Evolutionary conservation across 768 basidiomycete species (phyloP), one percentile per base, ranked within the genome.

Genomic region (Lactarius deliciosus): DNA sequence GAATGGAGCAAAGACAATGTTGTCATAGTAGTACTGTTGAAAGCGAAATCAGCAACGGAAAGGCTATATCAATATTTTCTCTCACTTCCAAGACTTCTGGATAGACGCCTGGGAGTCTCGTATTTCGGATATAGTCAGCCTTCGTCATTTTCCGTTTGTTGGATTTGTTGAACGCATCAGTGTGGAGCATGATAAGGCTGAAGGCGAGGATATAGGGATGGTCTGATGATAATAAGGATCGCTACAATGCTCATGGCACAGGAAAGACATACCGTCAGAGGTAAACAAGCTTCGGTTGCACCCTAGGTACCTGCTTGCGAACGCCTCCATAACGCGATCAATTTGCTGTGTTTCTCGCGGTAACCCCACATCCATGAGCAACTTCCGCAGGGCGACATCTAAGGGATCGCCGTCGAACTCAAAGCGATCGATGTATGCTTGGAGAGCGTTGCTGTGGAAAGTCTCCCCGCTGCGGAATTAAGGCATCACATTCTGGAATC

Each of bases 91-190:
- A 81, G 32, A 97, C 85, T 73, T 95, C 89, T 4, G 87, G 81
- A 25, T 86, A 80, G 43, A 96, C 83, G 3, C 96, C 95, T 9
- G 94, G 91, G 66, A 98, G 82, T 45, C 84, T 81, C 0, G 96
- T 96, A 72, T 99, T 99, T 79, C 87, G 91, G 72, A 98, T 81
- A 74, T 98, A 99, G 74, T 96, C 96, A 1, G 86, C 82, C 76
- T 96, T 98, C 43, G 90, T 86, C 97, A 99, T 99, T 79, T 98
- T 98, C 61, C 87, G 89, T 79, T 91, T 98, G 79, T 98, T 98
- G 69, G 92, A 93, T 77, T 90, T 92, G 78, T 99, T 99, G 82
- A 98, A 98, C 6, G 90, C 92, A 74, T 99, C 97, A 20, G 97
- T 99, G 75, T 98, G 96, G 59, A 98, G 81, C 96, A 99, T 98